phyloP scores from a whole-genome alignment of 2,329 filamentous ascomycete species.

The Fusarium sarcochroum region DNA sequence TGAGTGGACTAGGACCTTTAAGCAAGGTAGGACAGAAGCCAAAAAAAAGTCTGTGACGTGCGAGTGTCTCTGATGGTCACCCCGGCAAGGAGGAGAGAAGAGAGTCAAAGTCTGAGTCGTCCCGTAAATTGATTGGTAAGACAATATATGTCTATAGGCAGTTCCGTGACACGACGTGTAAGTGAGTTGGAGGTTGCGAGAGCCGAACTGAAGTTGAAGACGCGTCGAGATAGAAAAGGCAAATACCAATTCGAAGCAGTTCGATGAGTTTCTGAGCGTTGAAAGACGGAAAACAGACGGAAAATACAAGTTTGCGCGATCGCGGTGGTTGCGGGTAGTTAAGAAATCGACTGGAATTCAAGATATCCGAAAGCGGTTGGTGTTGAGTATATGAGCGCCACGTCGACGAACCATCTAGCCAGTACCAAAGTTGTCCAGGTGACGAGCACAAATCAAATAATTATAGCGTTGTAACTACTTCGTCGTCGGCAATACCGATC shows the following conservation, averaged over 20 bases:
- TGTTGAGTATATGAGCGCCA: conserved; percentile 45
- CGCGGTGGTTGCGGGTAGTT: conserved; percentile 38
- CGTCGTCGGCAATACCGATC: conserved; percentile 42
- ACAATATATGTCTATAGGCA: conserved; percentile 38
- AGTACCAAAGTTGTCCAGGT: conserved; percentile 44
- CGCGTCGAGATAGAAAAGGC: conserved; percentile 3
- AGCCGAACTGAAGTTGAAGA: conserved; percentile 7
- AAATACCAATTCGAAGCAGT: not conserved
- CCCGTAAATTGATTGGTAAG: conserved; percentile 38
- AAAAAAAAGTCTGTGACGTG: conserved; percentile 28
- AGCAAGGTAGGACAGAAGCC: conserved; percentile 22
- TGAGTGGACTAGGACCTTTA: conserved; percentile 5
- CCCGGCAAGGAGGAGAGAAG: conserved; percentile 25
- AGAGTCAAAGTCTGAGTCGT: conserved; percentile 37
- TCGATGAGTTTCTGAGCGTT: not conserved
- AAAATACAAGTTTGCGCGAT: conserved; percentile 20
- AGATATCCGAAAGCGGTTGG: conserved; percentile 45
- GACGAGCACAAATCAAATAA: conserved; percentile 37
- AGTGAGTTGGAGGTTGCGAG: conserved; percentile 15
- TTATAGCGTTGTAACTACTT: conserved; percentile 23
- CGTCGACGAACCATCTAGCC: conserved; percentile 24
- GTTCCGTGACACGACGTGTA: conserved; percentile 32
- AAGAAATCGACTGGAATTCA: conserved; percentile 44
- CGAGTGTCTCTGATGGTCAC: conserved; percentile 37
- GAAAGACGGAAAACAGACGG: conserved; percentile 17